Evolutionary conservation across 495 filamentous ascomycete species (phyloP), one percentile per base, ranked within the genome.

Genomic region (Penicillium subrubescens): DNA sequence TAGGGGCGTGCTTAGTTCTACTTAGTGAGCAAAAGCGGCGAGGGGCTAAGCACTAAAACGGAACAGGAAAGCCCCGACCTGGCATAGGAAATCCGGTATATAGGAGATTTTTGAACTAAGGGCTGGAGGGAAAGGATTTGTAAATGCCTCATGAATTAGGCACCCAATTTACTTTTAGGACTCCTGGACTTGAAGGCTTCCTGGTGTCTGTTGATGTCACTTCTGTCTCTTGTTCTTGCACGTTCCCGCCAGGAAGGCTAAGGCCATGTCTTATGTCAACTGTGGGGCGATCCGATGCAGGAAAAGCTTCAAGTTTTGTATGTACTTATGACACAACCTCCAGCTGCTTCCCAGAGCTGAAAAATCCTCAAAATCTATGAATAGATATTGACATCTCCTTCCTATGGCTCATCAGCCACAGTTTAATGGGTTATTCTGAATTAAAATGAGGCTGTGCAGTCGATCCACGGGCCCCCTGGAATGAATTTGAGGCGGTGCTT

Each of bases 401-500:
- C 11, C 48, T n/a, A 25, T 52, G 48, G 48, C 48, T 52, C 48
- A 48, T 21, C 8, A 21, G 56, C 56, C 39, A 51, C 48, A 62
- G 21, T 25, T 14, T 37, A 3, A 17, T 12, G 17, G 21, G 5
- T 33, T 27, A 27, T 17, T 35, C 27, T 8, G 25, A 8, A 23
- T 21, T 21, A 4, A 55, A 8, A 14, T 43, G 60, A 44, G 60
- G 67, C 67, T 66, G 67, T 66, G 65, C 65, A 29, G 60, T 43
- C n/a, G 51, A 59, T 56, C 60, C 27, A 17, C 1, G 37, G 37
- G 15, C 2, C 37, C 37, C 37, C 37, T 41, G 46, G 12, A 29
- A 14, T 25, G 8, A 51, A 31, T 21, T 25, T 54, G 64, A 62
- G 67, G 67, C 67, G 61, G 65, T 70, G 67, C 67, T 58, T 46